phyloP scores from a whole-genome alignment of 345 rosid species.

The Aquilaria yunnanensis region DNA sequence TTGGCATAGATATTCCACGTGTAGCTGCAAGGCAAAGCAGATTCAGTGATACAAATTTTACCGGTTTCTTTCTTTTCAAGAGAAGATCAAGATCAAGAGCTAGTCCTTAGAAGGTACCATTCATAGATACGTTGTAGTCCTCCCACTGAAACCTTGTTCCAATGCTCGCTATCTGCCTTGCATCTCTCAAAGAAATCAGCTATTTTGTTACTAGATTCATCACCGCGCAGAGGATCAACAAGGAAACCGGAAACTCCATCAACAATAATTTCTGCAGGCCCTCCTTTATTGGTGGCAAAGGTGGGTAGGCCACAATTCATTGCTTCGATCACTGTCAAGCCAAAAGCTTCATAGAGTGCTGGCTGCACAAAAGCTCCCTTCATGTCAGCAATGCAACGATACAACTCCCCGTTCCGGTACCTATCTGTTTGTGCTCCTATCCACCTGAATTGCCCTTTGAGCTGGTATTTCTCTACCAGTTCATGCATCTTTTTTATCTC shows the following conservation, averaged over 20 bases:
- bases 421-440: slow-evolving; percentile 91
- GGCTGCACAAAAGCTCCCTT: slow-evolving; percentile 94
- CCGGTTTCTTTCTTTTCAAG: too few species aligned
- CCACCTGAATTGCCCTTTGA: slow-evolving; percentile 87
- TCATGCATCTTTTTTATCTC: slow-evolving; percentile 88
- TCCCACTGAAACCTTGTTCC: slow-evolving; percentile 54
- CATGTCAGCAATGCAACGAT: slow-evolving; percentile 86
- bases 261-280: slow-evolving; percentile 90
- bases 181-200: slow-evolving; percentile 80
- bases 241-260: slow-evolving; percentile 91
- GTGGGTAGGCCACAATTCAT: slow-evolving; percentile 96
- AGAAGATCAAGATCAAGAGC: too few species aligned
- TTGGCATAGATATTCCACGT: slow-evolving; percentile 83
- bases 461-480: slow-evolving; percentile 65
- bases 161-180: slow-evolving; percentile 39
- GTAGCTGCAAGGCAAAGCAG: slow-evolving; percentile 46
- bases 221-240: slow-evolving; percentile 79
- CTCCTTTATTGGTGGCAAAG: slow-evolving; percentile 91
- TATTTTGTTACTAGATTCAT: slow-evolving; percentile 57
- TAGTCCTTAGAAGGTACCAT: slow-evolving; percentile 33
- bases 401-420: slow-evolving; percentile 80
- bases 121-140: slow-evolving; percentile 76
- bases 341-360: slow-evolving; percentile 94
- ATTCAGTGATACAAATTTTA: neutral
- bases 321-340: slow-evolving; percentile 91